Percentiles rank a stretch among this genome's conserved stretches.
These are phyloP conservation scores for Cryptococcus maquisensis DNA, from an alignment of 1,284 basidiomycete genomes.

Conservation along the genomic window DNA sequence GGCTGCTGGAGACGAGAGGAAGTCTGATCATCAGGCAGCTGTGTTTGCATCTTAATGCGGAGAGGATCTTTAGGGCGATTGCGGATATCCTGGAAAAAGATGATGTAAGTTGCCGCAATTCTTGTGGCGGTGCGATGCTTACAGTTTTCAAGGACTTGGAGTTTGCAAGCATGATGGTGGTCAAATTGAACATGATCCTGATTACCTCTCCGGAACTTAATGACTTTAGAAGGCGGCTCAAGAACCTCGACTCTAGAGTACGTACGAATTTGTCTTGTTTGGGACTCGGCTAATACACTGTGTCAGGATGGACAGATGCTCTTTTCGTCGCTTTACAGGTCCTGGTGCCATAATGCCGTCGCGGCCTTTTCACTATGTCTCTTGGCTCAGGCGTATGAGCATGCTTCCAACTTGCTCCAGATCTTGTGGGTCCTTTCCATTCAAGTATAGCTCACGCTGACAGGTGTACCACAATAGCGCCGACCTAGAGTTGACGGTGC, in stretches of 20 bases:
- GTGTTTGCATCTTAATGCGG: constrained; percentile 89
- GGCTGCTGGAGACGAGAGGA: constrained; percentile 84
- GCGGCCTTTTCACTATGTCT: constrained; percentile 94
- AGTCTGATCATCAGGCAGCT: constrained; percentile 95
- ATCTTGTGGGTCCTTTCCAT: constrained; percentile 68
- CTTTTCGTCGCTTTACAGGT: constrained; percentile 88
- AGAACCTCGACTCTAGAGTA: constrained; percentile 89
- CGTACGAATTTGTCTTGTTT: constrained; percentile 22
- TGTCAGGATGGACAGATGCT: constrained; percentile 83
- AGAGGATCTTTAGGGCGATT: constrained; percentile 90
- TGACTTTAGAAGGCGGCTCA: constrained; percentile 87
- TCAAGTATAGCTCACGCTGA: constrained; percentile 5
- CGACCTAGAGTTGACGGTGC: constrained; percentile 92
- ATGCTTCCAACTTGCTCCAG: constrained; percentile 92
- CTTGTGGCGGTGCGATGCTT: not conserved
- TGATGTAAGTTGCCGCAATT: constrained; percentile 59
- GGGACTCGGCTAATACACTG: not conserved
- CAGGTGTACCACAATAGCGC: constrained; percentile 59
- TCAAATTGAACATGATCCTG: constrained; percentile 94
- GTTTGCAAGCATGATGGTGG: constrained; percentile 94
- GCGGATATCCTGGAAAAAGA: constrained; percentile 98
- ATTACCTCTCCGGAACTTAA: constrained; percentile 93
- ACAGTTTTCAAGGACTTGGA: constrained; percentile 69
- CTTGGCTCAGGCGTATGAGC: constrained; percentile 96
- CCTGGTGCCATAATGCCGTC: constrained; percentile 98